phyloP scores from a whole-genome alignment of 2,329 filamentous ascomycete species.

The Sclerotinia glacialis region DNA sequence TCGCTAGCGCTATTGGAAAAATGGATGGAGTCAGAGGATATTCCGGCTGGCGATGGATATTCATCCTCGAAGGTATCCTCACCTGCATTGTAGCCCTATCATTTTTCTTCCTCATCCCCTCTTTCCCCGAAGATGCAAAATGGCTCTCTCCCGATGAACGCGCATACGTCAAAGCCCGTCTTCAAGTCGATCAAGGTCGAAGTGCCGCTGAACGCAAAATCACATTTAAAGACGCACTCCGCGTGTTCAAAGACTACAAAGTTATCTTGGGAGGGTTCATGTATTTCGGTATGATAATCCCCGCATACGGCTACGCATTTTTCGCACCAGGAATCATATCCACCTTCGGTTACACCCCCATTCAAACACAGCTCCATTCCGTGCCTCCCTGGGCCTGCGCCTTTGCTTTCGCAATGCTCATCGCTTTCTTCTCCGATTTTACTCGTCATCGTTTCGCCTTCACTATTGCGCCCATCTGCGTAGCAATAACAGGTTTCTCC shows the following conservation, averaged over 20 bases:
- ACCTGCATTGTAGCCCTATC: conserved; percentile 60
- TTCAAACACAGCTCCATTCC: conserved; percentile 50
- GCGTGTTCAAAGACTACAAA: conserved; percentile 71
- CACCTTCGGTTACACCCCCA: conserved; percentile 60
- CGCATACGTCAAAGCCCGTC: conserved; percentile 61
- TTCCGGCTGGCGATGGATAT: conserved; percentile 76
- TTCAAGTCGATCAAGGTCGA: conserved; percentile 66
- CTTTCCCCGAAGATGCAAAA: conserved; percentile 71
- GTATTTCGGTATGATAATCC: conserved; percentile 78
- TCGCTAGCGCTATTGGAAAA: conserved; percentile 85
- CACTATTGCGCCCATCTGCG: conserved; percentile 62
- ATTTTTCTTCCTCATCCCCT: conserved; percentile 68
- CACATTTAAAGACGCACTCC: conserved; percentile 55
- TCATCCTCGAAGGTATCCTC: conserved; percentile 70
- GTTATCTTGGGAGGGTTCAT: conserved; percentile 72
- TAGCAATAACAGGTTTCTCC: conserved; percentile 71
- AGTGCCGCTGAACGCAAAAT: conserved; percentile 62
- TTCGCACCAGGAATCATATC: conserved; percentile 71
- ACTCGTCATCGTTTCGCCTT: conserved; percentile 72
- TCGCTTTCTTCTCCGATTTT: conserved; percentile 71
- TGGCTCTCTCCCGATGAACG: conserved; percentile 73
- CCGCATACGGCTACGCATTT: conserved; percentile 75
- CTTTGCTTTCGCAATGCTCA: conserved; percentile 73
- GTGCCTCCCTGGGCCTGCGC: conserved; percentile 65
- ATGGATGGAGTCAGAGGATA: conserved; percentile 72